These are phyloP conservation scores for Candida namnaoensis DNA, from an alignment of 805 yeast genomes.

Conservation along the genomic window DNA sequence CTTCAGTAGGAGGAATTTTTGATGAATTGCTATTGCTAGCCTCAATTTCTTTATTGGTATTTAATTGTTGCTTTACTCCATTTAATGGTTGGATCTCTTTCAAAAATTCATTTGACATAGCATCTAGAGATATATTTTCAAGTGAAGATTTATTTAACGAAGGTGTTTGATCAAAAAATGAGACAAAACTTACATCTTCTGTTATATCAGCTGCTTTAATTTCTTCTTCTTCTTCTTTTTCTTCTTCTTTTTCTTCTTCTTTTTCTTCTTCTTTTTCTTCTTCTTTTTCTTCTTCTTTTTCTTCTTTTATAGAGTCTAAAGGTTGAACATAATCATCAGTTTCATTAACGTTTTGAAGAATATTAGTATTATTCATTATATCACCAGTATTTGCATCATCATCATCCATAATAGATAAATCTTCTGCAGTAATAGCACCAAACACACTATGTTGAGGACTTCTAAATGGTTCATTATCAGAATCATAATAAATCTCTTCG, in stretches of 20 bases:
- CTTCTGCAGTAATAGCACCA: conserved; percentile 9
- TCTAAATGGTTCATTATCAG: conserved; percentile 13
- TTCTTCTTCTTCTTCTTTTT: background rate
- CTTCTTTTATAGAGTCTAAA: too few relatives aligned
- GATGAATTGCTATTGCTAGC: too few relatives aligned
- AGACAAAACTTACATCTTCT: background rate
- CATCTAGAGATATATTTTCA: background rate
- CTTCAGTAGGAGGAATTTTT: too few relatives aligned
- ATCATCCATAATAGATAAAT: conserved; percentile 2
- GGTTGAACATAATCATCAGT: too few relatives aligned
- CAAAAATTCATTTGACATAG: background rate
- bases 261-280: background rate
- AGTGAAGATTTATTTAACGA: too few relatives aligned
- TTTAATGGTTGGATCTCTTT: background rate
- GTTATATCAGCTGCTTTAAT: background rate
- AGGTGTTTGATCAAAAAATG: background rate
- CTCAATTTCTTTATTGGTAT: too few relatives aligned
- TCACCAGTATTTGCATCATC: conserved; percentile 5
- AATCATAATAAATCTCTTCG: conserved; percentile 14
- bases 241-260: background rate
- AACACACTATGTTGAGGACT: conserved; percentile 17
- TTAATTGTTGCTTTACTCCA: too few relatives aligned
- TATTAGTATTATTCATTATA: too few relatives aligned
- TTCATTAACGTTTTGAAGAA: too few relatives aligned
- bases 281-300: too few relatives aligned